Evolutionary conservation across 306 rosid species (phyloP), one percentile per base, ranked within the genome.

Genomic region (Senna tora): DNA sequence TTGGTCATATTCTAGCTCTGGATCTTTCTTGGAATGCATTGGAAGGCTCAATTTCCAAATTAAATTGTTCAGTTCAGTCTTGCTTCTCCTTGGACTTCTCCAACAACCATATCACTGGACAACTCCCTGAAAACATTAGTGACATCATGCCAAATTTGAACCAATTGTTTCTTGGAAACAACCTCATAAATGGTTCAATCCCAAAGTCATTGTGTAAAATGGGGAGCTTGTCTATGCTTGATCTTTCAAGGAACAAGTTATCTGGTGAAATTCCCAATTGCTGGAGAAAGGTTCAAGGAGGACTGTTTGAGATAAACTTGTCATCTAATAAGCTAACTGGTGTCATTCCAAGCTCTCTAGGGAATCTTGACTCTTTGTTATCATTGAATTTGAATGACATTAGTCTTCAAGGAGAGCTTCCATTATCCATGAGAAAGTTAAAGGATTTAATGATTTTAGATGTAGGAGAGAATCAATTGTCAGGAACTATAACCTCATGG

Each of bases 201-300:
- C 46, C 46, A 60, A 36, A 12, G 14, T 16, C 17, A 28, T 5
- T 77, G 34, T 77, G 72, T 77, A 53, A 64, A 34, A 64, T 70
- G 11, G 22, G 46, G 17, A 66, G 45, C 13, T 12, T 76, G 7
- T 16, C n/a, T 16, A 69, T 5, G 33, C 76, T 77, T 62, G 81
- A 77, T 55, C 77, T 77, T 70, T 63, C 77, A 15, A 77, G 45
- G 66, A 71, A 77, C 54, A 42, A 32, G 65, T 25, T 77, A 9
- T 63, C 14, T n/a, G 77, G 73, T 52, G 67, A 63, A 5, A 71
- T 77, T 63, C 67, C 74, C 19, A 39, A 72, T 58, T 72, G 63
- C 25, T 71, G 77, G 77, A 70, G 67, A 21, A 3, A 38, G 12
- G 39, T 15, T 62, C 6, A 60, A 21, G 42, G 33, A 33, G 13